Base-by-base conservation (phyloP, 1,139 yeast genomes). In the Debaryomycetaceae sp. region DNA sequence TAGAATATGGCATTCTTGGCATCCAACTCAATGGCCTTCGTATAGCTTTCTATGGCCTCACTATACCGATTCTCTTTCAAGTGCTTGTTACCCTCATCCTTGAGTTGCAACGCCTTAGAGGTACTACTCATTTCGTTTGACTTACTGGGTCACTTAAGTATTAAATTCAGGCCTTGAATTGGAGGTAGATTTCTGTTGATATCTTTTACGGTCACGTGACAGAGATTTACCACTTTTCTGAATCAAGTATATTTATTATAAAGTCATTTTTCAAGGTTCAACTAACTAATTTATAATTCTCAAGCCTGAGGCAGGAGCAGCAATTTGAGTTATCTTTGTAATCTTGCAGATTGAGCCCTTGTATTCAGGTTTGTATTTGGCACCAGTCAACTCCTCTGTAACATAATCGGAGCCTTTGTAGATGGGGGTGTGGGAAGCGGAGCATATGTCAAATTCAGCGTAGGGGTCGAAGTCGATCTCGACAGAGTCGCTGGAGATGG, bases 261-360 rank as follows among this genome's bases (percentile, higher is more conserved):
- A 27, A 27, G 31, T 27, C 31, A 27, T 27, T 27, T 27, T 27
- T 27, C 3, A 3, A 27, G 11, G 31, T 27, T 27, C 31, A 27
- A 7, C 11, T 13, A 24, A 13, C 22, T 52, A 66, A 41, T 62
- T 68, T 52, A 63, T 64, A 41, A 82, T 75, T 54, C 95, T 82
- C 58, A 91, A 78, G 22, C 99, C 99, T 27, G 97, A 86, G n/a
- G 96, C 95, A 24, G 95, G 87, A n/a, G 90, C 89, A 24, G 99
- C 99, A 51, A 95, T 82, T 44, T 78, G 72, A 6, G 97, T 86
- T 51, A 95, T 75, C 39, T 76, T 68, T 6, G 97, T 87, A 50
- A 95, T 83, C 45, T 69, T 72, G 68, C 97, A 93, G 38, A 89
- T 59, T 54, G 79, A 78, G 42, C 97, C 98, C 72, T 86, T 83